Percentiles rank a stretch among this genome's conserved stretches.
Conservation (phyloP, 495 filamentous ascomycete species). For the Venustampulla echinocandica region DNA sequence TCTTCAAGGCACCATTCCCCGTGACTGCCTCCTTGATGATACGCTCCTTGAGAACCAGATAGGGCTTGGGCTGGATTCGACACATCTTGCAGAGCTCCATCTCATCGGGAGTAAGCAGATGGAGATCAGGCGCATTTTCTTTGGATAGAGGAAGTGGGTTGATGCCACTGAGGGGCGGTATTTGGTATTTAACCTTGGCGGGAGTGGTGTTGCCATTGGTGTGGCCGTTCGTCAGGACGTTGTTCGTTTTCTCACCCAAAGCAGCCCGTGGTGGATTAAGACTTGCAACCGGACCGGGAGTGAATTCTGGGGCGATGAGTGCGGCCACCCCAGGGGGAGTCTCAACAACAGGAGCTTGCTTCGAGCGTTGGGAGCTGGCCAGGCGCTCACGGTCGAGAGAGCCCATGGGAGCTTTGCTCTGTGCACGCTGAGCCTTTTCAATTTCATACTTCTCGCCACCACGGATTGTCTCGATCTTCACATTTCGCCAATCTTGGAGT, state of each 20-base stretch:
- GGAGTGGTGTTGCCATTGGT: slow-evolving; percentile 32
- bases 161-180: slow-evolving; percentile 44
- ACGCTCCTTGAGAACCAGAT: slow-evolving; percentile 85
- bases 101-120: slow-evolving; percentile 81
- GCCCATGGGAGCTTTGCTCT: slow-evolving; percentile 60
- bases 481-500: slow-evolving; percentile 87
- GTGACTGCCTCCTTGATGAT: slow-evolving; percentile 83
- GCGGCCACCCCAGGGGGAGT: slow-evolving; percentile 60
- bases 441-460: slow-evolving; percentile 90
- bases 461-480: slow-evolving; percentile 72
- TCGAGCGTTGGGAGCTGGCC: slow-evolving; percentile 50
- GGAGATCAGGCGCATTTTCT: slow-evolving; percentile 67
- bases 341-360: slow-evolving; percentile 50
- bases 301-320: slow-evolving; percentile 69
- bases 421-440: slow-evolving; percentile 72
- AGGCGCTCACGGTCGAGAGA: slow-evolving; percentile 72
- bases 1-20: slow-evolving; percentile 77
- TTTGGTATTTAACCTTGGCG: slow-evolving; percentile 29
- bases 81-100: slow-evolving; percentile 73
- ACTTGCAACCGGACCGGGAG: slow-evolving; percentile 45
- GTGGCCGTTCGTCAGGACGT: slow-evolving; percentile 34
- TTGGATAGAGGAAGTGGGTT: slow-evolving; percentile 60
- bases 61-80: slow-evolving; percentile 83
- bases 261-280: slow-evolving; percentile 1
- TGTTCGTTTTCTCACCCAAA: slow-evolving; percentile 13